Conservation (phyloP, 2,329 filamentous ascomycete species). For the Paecilomyces sp. region DNA sequence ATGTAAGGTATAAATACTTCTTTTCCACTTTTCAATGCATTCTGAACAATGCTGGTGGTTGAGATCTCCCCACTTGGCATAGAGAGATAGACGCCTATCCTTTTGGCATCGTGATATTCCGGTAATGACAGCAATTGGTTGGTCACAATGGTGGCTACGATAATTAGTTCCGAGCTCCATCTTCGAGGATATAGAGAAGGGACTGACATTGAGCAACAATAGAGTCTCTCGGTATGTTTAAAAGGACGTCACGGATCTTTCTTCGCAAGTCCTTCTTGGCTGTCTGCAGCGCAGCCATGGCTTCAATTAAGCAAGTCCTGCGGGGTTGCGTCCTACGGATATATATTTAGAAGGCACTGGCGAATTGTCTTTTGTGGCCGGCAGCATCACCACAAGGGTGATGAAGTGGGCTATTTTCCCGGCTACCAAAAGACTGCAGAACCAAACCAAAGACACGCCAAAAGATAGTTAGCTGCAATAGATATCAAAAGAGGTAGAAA, state of each 20-base stretch:
- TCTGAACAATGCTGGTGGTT: slow-evolving; percentile 71
- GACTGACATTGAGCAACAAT: slow-evolving; percentile 63
- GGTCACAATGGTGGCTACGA: slow-evolving; percentile 58
- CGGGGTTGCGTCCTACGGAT: not conserved
- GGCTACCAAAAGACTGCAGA: not conserved
- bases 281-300: slow-evolving; percentile 53
- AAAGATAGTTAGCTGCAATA: not conserved
- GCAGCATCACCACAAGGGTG: not conserved
- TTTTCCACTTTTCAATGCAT: slow-evolving; percentile 72
- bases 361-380: not conserved
- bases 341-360: not conserved
- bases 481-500: not conserved
- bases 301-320: slow-evolving; percentile 4
- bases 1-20: slow-evolving; percentile 89
- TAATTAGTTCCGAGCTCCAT: slow-evolving; percentile 13
- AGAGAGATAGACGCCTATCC: slow-evolving; percentile 81
- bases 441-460: not conserved
- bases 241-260: slow-evolving; percentile 61
- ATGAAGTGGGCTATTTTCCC: not conserved
- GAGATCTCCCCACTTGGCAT: slow-evolving; percentile 87
- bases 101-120: slow-evolving; percentile 67
- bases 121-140: slow-evolving; percentile 58
- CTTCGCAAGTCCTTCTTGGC: slow-evolving; percentile 72
- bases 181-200: slow-evolving; percentile 1
- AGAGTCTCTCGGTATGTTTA: slow-evolving; percentile 53